Evolutionary conservation across 148 eudicot genomes (phyloP).

Genomic region (Nyssa sinensis): DNA sequence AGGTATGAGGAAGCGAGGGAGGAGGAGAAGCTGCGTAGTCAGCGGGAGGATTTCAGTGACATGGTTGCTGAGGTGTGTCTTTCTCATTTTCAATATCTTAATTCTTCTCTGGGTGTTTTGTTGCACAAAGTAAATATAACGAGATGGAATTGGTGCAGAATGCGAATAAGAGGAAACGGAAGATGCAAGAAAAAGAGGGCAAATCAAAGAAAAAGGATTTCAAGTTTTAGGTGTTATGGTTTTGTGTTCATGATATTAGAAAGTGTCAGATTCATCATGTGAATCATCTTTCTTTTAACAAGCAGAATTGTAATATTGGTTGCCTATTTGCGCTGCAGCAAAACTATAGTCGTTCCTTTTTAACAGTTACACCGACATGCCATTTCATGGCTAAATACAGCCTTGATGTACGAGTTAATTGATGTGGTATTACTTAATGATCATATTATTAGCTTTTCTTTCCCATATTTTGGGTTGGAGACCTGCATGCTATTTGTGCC

Average conservation of each 20-base stretch:
- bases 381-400: neutral
- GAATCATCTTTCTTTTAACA: neutral
- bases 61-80: constrained; percentile 90
- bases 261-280: neutral
- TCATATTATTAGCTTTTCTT: too few species aligned
- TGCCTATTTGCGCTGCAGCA: neutral
- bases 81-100: neutral
- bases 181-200: constrained; percentile 85
- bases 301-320: neutral
- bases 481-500: neutral
- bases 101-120: neutral
- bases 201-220: constrained; percentile 88
- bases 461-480: neutral
- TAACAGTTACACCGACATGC: neutral
- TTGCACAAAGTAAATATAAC: neutral
- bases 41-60: constrained; percentile 93
- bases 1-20: constrained; percentile 97
- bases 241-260: neutral
- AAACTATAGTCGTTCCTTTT: neutral
- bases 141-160: constrained; percentile 41
- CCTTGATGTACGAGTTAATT: neutral
- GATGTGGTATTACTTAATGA: neutral
- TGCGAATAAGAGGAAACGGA: constrained; percentile 77
- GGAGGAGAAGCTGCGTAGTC: constrained; percentile 83
- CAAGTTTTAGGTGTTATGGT: constrained; percentile 51